Base-by-base conservation (phyloP, 1,284 basidiomycete species). In the Austroboletus niveus region DNA sequence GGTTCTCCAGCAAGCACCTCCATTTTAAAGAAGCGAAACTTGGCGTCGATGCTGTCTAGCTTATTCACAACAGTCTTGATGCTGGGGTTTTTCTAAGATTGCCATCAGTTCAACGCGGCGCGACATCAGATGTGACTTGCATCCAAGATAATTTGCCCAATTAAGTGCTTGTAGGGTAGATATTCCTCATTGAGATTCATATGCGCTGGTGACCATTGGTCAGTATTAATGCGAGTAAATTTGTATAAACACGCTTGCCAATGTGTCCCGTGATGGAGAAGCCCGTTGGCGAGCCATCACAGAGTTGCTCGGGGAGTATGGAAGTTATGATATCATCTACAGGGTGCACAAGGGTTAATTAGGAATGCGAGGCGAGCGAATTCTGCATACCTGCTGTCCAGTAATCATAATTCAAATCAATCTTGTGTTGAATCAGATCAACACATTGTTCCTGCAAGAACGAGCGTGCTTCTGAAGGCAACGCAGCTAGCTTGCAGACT, bases 21-120 rank as follows among this genome's bases (percentile, higher is more conserved):
- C 97, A 99, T 99, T 60, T 91, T 81, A 70, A 99, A 99, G 57
- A 94, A 90, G 20, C 97, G 85, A 70, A 94, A 99, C 65, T 90
- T 78, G 22, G 80, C 85, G 63, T 94, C 86, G 57, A 98, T 98
- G 20, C 73, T 82, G 63, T 97, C 85, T 20, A 98, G 74, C 69
- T 99, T 99, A 77, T 99, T 98, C 42, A 99, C 94, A 2, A 99
- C 94, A 0, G 96, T 99, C 57, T 80, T 80, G 42, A 97, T 78
- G 8, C 72, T 72, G 15, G 78, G 76, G 60, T 91, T 91, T 88
- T 97, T 97, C 94, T 96, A 60, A 20, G 30, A 35, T 1, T n/a
- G 27, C 15, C 39, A 38, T 60, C n/a, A 60, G 56, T 46, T 39
- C 11, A 17, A 34, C 7, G 17, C 31, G 35, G 20, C 14, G 38